These are phyloP conservation scores for Phytophthora ramorum DNA, from an alignment of 352 stramenopile species.

Conservation along the genomic window DNA sequence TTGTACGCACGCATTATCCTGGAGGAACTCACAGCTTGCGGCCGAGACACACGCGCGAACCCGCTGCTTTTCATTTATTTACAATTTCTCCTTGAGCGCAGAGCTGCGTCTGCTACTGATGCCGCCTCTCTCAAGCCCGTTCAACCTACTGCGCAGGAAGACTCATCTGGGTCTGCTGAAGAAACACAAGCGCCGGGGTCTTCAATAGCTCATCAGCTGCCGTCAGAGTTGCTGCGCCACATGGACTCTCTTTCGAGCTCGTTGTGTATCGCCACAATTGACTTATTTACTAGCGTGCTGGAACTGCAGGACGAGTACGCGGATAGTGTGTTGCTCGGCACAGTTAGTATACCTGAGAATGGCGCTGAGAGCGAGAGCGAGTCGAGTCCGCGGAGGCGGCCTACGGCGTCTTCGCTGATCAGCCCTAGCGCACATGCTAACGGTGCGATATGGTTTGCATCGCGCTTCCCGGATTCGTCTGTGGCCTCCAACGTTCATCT, in stretches of 20 bases:
- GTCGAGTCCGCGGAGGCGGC: conserved; percentile 24
- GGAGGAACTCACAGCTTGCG: conserved; percentile 80
- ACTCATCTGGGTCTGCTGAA: conserved; percentile 1
- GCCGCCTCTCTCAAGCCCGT: conserved; percentile 3
- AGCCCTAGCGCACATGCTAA: conserved; percentile 37
- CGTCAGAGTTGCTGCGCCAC: conserved; percentile 74
- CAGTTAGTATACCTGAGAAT: conserved; percentile 16
- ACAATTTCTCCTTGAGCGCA: conserved; percentile 75
- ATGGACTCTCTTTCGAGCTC: conserved; percentile 85
- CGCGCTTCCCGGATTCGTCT: conserved; percentile 77
- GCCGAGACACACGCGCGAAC: conserved; percentile 72
- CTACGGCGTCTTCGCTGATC: conserved; percentile 13
- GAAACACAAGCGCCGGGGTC: conserved; percentile 16
- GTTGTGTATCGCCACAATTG: conserved; percentile 83
- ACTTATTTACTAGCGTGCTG: conserved; percentile 80
- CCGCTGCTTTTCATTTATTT: conserved; percentile 80
- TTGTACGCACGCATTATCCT: conserved; percentile 83
- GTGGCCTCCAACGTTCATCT: conserved; percentile 82
- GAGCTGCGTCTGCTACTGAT: background rate
- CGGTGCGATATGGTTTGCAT: conserved; percentile 80
- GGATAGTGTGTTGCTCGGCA: conserved; percentile 59
- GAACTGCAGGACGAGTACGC: conserved; percentile 71
- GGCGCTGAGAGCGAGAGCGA: conserved; percentile 19
- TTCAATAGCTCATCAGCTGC: conserved; percentile 53
- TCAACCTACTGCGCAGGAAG: conserved; percentile 14